These are phyloP conservation scores for Pachysolen tannophilus DNA, from an alignment of 805 yeast genomes.

Conservation along the genomic window DNA sequence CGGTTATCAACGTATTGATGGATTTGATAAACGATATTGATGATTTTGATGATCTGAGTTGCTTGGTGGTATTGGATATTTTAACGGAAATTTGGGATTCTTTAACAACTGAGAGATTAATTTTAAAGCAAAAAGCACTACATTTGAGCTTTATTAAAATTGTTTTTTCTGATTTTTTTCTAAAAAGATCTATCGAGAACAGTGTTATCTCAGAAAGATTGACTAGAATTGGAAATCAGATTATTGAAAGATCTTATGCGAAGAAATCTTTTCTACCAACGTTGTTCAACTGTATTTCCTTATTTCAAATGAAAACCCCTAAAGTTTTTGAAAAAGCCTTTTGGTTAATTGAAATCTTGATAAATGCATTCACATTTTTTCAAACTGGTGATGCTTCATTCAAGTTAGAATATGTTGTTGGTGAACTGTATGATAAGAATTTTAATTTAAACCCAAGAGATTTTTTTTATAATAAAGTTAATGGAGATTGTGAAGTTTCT, in stretches of 20 bases:
- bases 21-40: constrained; percentile 9
- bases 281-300: constrained; percentile 37
- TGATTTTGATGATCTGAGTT: constrained; percentile 11
- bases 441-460: constrained; percentile 26
- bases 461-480: constrained; percentile 35
- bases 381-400: constrained; percentile 54
- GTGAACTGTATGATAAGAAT: constrained; percentile 38
- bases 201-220: constrained; percentile 21
- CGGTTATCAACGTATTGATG: constrained; percentile 11
- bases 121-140: constrained; percentile 54
- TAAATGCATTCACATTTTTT: constrained; percentile 33
- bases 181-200: constrained; percentile 28
- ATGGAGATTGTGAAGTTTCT: constrained; percentile 53
- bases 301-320: constrained; percentile 29
- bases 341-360: constrained; percentile 48
- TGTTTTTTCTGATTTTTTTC: constrained; percentile 31
- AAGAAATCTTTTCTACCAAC: constrained; percentile 65
- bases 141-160: constrained; percentile 52
- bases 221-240: constrained; percentile 29
- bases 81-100: constrained; percentile 48
- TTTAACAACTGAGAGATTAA: constrained; percentile 49
- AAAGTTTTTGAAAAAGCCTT: constrained; percentile 27
- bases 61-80: constrained; percentile 20
- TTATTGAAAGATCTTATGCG: constrained; percentile 43
- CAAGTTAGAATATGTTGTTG: constrained; percentile 50